Base-by-base conservation (phyloP, 768 basidiomycete genomes). In the Tricholoma bakamatsutake region DNA sequence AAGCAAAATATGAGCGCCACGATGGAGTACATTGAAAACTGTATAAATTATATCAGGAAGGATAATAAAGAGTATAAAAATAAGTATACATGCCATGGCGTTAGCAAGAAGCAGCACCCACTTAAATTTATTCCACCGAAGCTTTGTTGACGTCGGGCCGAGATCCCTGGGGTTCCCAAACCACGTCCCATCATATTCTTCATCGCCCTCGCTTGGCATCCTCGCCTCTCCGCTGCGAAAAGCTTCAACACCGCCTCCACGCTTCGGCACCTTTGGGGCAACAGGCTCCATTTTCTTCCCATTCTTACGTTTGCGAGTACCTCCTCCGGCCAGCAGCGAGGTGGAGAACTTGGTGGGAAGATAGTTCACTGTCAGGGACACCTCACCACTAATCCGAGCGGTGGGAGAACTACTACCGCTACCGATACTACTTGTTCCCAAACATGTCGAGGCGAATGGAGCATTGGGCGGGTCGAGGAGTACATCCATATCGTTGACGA, bases 101-200 rank as follows among this genome's bases (percentile, higher is more conserved):
- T 91, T 93, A 48, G 86, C 73, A 47, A 81, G 43, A 67, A 93
- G 86, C 4, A 93, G 68, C 10, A 78, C 71, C 89, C 89, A 92
- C 67, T 94, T 93, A 79, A 93, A 93, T 59, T 75, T 80, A 65
- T 53, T 53, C 73, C 62, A 48, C 11, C 54, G 31, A 13, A 53
- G n/a, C 17, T 53, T 53, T 15, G 2, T 42, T 11, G 42, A 28
- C 28, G 27, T 17, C 13, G 27, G 46, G 15, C 46, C 46, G 15
- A 6, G 17, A 8, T 8, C 7, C 28, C 28, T 40, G 18, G n/a
- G n/a, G 6, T 53, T 42, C 2, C 39, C 40, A 5, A 75, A 79
- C 70, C 70, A 73, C 30, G 43, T 21, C 5, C 52, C 39, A 18
- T 53, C 52, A 5, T 53, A n/a, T 12, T 53, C 52, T 15, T 52